A percentile compares a stretch with the other conserved stretches of the same genome.
Conservation (phyloP, 2,329 filamentous ascomycete species). For the Paracorniculantispora psalliotae region DNA sequence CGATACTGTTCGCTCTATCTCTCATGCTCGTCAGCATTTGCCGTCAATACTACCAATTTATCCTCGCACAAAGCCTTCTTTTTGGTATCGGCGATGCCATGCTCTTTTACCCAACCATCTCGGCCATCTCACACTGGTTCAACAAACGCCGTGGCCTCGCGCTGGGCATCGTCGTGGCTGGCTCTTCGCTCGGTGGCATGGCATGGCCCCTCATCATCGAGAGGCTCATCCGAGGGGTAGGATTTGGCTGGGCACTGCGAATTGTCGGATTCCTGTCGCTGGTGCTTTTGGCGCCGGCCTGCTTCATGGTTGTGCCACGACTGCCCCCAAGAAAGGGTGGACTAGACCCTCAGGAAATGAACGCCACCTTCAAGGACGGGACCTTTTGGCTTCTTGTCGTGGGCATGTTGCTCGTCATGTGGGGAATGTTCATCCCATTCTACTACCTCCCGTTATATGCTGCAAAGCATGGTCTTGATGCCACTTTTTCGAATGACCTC, state of each 20-base stretch:
- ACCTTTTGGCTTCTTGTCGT: background rate
- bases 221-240: constrained; percentile 9
- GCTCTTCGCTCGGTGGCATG: constrained; percentile 26
- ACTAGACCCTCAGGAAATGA: background rate
- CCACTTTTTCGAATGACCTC: background rate
- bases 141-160: constrained; percentile 24
- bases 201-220: constrained; percentile 25
- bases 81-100: constrained; percentile 38
- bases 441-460: background rate
- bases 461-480: background rate
- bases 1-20: constrained; percentile 31
- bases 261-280: background rate
- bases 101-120: constrained; percentile 27
- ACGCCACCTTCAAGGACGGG: background rate
- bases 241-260: background rate
- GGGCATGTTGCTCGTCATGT: background rate
- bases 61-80: constrained; percentile 36
- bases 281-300: background rate
- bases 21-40: constrained; percentile 30
- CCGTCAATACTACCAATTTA: constrained; percentile 30
- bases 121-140: constrained; percentile 28
- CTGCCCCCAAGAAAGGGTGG: background rate
- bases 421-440: background rate
- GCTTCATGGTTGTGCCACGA: background rate
- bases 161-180: constrained; percentile 25